Conservation (phyloP, 257 asterid genomes). For the Voacanga thouarsii region DNA sequence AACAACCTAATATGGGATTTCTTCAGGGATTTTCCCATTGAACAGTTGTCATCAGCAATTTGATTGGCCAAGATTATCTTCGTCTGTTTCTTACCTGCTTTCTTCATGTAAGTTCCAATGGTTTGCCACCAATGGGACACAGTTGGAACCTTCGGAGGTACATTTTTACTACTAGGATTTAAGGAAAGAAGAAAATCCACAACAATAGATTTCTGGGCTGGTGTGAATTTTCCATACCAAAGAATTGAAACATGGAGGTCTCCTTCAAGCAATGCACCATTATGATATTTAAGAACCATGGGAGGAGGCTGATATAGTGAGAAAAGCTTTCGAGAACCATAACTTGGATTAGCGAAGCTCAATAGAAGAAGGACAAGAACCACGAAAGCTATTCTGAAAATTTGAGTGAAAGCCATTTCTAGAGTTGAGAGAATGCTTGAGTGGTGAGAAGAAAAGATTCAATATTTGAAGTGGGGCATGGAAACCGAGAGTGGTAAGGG, state of each 20-base stretch:
- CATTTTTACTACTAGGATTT: neutral
- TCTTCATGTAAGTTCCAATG: conserved; percentile 20
- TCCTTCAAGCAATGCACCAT: conserved; percentile 24
- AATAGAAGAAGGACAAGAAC: conserved; percentile 20
- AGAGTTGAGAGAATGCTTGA: neutral
- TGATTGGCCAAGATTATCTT: conserved; percentile 14
- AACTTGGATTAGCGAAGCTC: neutral
- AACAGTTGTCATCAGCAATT: conserved; percentile 21
- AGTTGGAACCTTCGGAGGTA: conserved; percentile 13
- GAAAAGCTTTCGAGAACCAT: conserved; percentile 23
- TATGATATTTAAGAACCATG: conserved; percentile 25
- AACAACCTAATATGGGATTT: conserved; percentile 20
- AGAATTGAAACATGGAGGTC: conserved; percentile 15
- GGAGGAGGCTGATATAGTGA: conserved; percentile 29
- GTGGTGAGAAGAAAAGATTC: neutral
- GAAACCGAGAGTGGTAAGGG: conserved; percentile 1
- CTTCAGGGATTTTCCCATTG: conserved; percentile 26
- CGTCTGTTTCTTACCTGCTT: conserved; percentile 21
- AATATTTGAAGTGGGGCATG: neutral
- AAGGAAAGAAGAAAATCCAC: conserved; percentile 27
- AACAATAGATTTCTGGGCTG: conserved; percentile 29
- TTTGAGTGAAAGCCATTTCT: conserved; percentile 15
- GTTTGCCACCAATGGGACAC: conserved; percentile 35
- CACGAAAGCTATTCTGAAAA: neutral
- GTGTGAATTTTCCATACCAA: conserved; percentile 33